Evolutionary conservation across 306 rosid genomes (phyloP).

Genomic region (Crotalaria pallida): DNA sequence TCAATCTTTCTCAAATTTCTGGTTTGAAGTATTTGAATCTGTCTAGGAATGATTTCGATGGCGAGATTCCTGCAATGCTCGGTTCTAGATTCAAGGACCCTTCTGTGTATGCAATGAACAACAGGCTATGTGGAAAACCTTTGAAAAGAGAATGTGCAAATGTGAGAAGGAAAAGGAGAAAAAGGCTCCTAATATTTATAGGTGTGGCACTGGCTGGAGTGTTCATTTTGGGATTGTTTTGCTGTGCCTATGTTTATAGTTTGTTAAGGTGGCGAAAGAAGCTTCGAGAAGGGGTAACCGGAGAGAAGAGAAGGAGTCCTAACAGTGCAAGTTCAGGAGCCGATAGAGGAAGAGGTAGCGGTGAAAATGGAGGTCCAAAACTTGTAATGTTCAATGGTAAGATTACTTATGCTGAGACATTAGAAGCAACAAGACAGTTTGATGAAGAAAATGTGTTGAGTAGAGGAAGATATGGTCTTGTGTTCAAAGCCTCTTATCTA

Average conservation of each 20-base stretch:
- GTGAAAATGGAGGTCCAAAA: slow-evolving; percentile 77
- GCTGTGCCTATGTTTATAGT: slow-evolving; percentile 68
- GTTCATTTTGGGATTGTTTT: slow-evolving; percentile 49
- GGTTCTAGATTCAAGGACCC: slow-evolving; percentile 48
- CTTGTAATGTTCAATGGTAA: slow-evolving; percentile 72
- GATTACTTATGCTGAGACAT: slow-evolving; percentile 63
- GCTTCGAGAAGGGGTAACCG: slow-evolving; percentile 57
- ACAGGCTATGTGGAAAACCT: slow-evolving; percentile 60
- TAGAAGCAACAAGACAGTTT: slow-evolving; percentile 83
- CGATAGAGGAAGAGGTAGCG: slow-evolving; percentile 55
- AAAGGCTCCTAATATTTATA: slow-evolving; percentile 47
- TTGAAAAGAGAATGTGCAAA: slow-evolving; percentile 51
- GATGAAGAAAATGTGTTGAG: slow-evolving; percentile 82
- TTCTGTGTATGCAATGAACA: slow-evolving; percentile 44
- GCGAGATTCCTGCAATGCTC: slow-evolving; percentile 56
- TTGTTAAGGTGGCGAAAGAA: slow-evolving; percentile 70
- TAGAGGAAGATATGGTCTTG: slow-evolving; percentile 65
- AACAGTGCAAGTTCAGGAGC: slow-evolving; percentile 48
- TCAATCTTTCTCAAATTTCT: slow-evolving; percentile 27
- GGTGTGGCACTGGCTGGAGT: slow-evolving; percentile 52
- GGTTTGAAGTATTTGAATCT: slow-evolving; percentile 51
- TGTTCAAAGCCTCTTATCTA: slow-evolving; percentile 65
- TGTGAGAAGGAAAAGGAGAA: slow-evolving; percentile 45
- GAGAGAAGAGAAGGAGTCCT: slow-evolving; percentile 73
- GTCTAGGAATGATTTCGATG: slow-evolving; percentile 56